phyloP scores from a whole-genome alignment of 2,329 filamentous ascomycete species.

The Fusarium decemcellulare region DNA sequence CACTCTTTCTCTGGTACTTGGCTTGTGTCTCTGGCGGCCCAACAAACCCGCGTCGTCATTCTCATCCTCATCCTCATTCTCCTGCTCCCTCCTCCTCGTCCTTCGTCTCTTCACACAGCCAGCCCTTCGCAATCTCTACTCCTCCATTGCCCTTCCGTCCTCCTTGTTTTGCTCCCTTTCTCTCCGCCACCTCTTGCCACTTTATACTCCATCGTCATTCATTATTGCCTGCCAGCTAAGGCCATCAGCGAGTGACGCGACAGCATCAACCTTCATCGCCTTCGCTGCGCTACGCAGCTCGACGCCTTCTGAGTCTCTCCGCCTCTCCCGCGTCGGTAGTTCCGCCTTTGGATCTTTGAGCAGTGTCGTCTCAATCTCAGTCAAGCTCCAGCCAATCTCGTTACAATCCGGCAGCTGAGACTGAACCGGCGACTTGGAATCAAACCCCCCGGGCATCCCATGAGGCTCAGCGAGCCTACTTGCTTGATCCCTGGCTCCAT shows the following conservation, averaged over 20 bases:
- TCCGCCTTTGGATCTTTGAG: too few species aligned
- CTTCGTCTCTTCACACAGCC: slow-evolving; percentile 6
- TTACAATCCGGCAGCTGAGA: slow-evolving; percentile 22
- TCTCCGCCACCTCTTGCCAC: slow-evolving; percentile 17
- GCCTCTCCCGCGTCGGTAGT: neutral
- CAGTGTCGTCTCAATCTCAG: neutral
- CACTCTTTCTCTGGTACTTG: neutral
- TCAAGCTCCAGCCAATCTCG: slow-evolving; percentile 6
- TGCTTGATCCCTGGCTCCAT: neutral
- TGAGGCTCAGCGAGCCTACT: slow-evolving; percentile 6
- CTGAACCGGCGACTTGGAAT: slow-evolving; percentile 10
- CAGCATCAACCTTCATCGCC: slow-evolving; percentile 10
- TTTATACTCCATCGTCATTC: slow-evolving; percentile 15
- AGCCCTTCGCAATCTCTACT: neutral
- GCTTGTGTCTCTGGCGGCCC: neutral
- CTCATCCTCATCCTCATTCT: neutral
- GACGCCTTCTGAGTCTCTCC: neutral
- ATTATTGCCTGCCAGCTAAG: neutral
- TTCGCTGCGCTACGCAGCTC: neutral
- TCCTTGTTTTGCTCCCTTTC: neutral
- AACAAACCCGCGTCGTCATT: neutral
- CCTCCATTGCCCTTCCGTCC: slow-evolving; percentile 15
- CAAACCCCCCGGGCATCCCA: slow-evolving; percentile 3
- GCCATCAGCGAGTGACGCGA: slow-evolving; percentile 4
- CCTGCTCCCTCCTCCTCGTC: neutral